These are phyloP conservation scores for Brassica hybrid DNA, from an alignment of 441 rosid species.

Conservation along the genomic window DNA sequence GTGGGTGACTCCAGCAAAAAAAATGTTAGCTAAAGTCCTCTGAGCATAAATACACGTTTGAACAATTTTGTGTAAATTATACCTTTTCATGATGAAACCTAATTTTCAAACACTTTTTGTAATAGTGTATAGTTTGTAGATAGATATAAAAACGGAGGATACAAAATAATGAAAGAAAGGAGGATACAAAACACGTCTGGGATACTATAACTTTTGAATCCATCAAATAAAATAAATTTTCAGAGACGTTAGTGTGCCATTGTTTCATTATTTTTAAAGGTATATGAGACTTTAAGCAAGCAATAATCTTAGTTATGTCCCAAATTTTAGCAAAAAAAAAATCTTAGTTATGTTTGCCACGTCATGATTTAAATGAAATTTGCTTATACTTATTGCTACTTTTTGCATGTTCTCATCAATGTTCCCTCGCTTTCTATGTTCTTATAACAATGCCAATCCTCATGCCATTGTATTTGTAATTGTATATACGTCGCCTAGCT, in stretches of 20 bases:
- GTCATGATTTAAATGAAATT: neutral
- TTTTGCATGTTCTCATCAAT: constrained; percentile 17
- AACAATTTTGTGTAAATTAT: neutral
- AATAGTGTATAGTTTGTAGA: neutral
- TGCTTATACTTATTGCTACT: neutral
- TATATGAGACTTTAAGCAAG: constrained; percentile 2
- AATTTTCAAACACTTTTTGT: neutral
- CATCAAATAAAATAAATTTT: neutral
- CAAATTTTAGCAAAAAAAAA: too few species aligned
- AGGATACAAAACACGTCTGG: neutral
- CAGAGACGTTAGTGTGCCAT: neutral
- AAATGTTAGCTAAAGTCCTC: neutral
- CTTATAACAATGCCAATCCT: constrained; percentile 11
- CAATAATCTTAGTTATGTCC: neutral
- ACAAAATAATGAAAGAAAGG: too few species aligned
- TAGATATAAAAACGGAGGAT: neutral
- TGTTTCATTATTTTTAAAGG: neutral
- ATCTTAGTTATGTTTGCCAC: constrained; percentile 9
- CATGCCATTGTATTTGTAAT: constrained; percentile 21
- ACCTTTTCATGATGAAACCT: neutral
- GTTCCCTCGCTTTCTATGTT: constrained; percentile 17
- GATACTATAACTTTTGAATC: constrained; percentile 5
- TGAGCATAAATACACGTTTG: neutral
- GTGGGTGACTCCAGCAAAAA: neutral
- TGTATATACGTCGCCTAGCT: constrained; percentile 28